phyloP scores from a whole-genome alignment of 805 yeast species.

The Lachancea sp. region DNA sequence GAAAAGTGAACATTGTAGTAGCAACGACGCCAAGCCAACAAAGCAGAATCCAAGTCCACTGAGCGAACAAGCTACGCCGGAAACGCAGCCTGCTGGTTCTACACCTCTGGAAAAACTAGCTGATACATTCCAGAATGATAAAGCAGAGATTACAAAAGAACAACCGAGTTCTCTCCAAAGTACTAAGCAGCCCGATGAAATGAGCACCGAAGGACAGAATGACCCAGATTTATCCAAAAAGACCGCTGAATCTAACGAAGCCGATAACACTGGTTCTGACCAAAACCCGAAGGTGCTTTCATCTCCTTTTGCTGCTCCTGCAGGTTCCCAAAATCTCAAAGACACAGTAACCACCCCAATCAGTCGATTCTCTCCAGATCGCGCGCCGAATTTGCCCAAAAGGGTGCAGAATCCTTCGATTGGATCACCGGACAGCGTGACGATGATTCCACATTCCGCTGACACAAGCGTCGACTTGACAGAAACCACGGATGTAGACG shows the following conservation, averaged over 20 bases:
- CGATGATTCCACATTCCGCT: background rate
- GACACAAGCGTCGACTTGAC: background rate
- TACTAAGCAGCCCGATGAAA: background rate
- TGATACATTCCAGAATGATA: background rate
- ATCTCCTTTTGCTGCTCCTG: background rate
- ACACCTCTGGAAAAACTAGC: background rate
- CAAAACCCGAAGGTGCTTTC: background rate
- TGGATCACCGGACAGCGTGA: slow-evolving; percentile 2
- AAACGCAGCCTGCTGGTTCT: background rate
- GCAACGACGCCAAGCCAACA: too few relatives aligned
- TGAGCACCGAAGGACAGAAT: background rate
- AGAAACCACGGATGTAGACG: background rate
- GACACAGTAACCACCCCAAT: slow-evolving; percentile 2
- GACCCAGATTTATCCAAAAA: background rate
- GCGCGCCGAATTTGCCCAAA: slow-evolving; percentile 1
- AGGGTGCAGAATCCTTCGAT: slow-evolving; percentile 4
- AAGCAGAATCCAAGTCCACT: too few relatives aligned
- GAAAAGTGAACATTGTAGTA: too few relatives aligned
- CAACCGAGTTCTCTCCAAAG: background rate
- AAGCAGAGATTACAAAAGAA: background rate
- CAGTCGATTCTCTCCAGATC: background rate
- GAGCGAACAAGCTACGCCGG: too few relatives aligned
- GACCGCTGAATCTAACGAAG: background rate
- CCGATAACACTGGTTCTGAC: background rate
- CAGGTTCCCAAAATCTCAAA: background rate